A percentile compares a stretch with the other conserved stretches of the same genome.
These are phyloP conservation scores for Didymella arachidicola DNA, from an alignment of 2,329 filamentous ascomycete genomes.

Conservation along the genomic window DNA sequence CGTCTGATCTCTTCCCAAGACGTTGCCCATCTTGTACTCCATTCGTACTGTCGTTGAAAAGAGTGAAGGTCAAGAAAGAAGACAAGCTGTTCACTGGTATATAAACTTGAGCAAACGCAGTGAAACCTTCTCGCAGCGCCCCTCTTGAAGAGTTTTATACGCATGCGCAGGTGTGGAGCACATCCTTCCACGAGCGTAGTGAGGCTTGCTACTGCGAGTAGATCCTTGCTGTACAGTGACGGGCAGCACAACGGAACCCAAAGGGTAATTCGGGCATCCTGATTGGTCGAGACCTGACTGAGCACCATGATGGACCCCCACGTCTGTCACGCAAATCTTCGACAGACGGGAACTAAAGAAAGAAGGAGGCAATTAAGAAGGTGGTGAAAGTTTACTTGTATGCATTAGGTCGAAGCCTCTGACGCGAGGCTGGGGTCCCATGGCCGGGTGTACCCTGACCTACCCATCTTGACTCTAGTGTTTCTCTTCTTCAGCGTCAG, in stretches of 20 bases:
- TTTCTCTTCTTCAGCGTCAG: neutral
- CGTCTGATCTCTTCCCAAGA: neutral
- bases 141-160: constrained; percentile 11
- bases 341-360: neutral
- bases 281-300: neutral
- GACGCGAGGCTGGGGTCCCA: neutral
- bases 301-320: constrained; percentile 21
- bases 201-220: constrained; percentile 2
- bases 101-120: too few species aligned
- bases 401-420: constrained; percentile 6
- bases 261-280: neutral
- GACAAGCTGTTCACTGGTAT: too few species aligned
- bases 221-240: neutral
- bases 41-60: neutral
- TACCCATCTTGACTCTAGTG: constrained; percentile 1
- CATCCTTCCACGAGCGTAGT: neutral
- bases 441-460: constrained; percentile 11
- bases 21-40: constrained; percentile 5
- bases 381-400: neutral
- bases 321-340: constrained; percentile 6
- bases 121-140: neutral
- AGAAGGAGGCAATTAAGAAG: constrained; percentile 4
- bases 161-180: constrained; percentile 2
- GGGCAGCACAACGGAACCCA: neutral
- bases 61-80: neutral